These are phyloP conservation scores for Fusarium poae DNA, from an alignment of 2,329 filamentous ascomycete genomes.

Conservation along the genomic window DNA sequence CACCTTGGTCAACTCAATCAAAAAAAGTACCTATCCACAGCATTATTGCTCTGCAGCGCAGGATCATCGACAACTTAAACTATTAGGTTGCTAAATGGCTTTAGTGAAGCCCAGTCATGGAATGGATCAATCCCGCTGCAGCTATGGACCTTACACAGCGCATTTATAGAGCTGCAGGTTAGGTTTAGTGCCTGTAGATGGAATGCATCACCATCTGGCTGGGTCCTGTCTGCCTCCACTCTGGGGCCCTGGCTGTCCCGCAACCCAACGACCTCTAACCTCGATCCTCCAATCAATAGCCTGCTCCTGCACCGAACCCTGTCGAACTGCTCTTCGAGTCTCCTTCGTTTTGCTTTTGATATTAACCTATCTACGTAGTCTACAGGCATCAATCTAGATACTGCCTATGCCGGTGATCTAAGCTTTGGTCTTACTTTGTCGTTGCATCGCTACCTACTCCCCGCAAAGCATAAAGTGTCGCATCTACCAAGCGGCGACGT, in stretches of 20 bases:
- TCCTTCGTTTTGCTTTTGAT: constrained; percentile 47
- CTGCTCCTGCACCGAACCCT: constrained; percentile 45
- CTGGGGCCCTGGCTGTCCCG: constrained; percentile 36
- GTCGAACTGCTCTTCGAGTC: constrained; percentile 41
- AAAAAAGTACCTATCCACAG: not conserved
- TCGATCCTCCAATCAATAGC: constrained; percentile 47
- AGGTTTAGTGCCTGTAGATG: constrained; percentile 28
- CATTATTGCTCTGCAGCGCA: constrained; percentile 1
- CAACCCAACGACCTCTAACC: constrained; percentile 32
- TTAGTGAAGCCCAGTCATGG: not conserved
- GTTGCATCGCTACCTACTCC: constrained; percentile 19
- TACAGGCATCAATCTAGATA: constrained; percentile 33
- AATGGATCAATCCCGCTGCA: constrained; percentile 12
- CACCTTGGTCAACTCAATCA: not conserved
- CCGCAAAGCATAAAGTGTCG: constrained; percentile 31
- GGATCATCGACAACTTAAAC: not conserved
- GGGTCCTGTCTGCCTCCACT: constrained; percentile 33
- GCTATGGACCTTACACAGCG: constrained; percentile 9
- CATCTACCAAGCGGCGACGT: constrained; percentile 38
- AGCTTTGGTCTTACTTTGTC: constrained; percentile 1
- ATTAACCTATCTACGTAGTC: constrained; percentile 26
- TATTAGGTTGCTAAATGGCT: not conserved
- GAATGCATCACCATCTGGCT: constrained; percentile 37
- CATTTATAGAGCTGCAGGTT: constrained; percentile 13
- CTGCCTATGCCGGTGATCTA: constrained; percentile 34